A percentile compares a stretch with the other conserved stretches of the same genome.
Evolutionary conservation across 2,329 filamentous ascomycete genomes (phyloP).

Genomic region (Alternaria rosae): DNA sequence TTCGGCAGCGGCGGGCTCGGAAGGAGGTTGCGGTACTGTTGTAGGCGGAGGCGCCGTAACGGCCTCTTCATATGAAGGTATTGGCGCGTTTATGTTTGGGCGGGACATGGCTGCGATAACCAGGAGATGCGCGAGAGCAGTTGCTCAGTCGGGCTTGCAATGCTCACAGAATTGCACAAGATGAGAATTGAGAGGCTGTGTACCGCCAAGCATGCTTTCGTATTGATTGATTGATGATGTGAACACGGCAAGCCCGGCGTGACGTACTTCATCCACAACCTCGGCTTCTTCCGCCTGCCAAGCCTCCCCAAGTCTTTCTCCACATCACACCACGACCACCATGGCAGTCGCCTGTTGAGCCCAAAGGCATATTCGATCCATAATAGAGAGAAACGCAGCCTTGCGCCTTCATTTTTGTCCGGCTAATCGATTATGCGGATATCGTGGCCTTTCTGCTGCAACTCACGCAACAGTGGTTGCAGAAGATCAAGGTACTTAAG

Average conservation of each 20-base stretch:
- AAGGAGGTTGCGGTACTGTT: background rate
- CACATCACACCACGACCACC: background rate
- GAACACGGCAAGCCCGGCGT: conserved; percentile 5
- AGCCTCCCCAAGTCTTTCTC: background rate
- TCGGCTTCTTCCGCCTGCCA: background rate
- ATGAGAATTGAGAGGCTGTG: background rate
- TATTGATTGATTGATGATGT: background rate
- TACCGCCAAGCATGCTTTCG: conserved; percentile 9
- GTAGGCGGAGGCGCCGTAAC: conserved; percentile 6
- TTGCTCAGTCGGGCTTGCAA: background rate
- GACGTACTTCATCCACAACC: conserved; percentile 5
- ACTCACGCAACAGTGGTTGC: background rate
- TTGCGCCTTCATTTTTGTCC: background rate
- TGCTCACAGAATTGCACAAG: background rate
- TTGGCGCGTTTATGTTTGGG: conserved; percentile 8
- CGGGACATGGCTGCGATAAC: conserved; percentile 7
- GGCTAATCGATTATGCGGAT: background rate
- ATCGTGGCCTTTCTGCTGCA: background rate
- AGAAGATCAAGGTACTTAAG: background rate
- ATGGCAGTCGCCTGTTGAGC: background rate
- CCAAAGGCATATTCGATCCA: background rate
- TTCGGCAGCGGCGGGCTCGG: conserved; percentile 1
- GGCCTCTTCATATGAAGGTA: conserved; percentile 31
- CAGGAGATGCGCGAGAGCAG: background rate
- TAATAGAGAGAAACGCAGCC: background rate